Evolutionary conservation across 2,329 filamentous ascomycete genomes (phyloP).

Genomic region (Ceratocystis eucalypticola): DNA sequence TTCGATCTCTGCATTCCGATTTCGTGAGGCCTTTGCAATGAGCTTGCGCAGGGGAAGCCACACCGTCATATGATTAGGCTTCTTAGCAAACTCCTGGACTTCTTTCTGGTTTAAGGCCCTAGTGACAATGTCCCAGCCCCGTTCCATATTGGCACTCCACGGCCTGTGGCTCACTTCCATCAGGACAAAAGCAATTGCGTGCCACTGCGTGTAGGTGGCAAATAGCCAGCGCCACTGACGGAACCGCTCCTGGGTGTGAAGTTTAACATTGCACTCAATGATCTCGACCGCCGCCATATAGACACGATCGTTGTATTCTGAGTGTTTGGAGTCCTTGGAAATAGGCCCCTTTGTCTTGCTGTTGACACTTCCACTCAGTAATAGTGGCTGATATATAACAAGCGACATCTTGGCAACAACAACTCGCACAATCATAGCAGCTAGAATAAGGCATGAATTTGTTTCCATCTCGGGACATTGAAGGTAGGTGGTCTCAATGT

Average conservation of each 20-base stretch:
- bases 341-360: constrained; percentile 28
- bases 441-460: constrained; percentile 49
- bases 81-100: constrained; percentile 32
- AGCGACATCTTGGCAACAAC: constrained; percentile 69
- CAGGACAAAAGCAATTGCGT: constrained; percentile 37
- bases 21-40: constrained; percentile 38
- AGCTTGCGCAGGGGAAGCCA: constrained; percentile 43
- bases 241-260: constrained; percentile 44
- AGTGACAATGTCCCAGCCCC: constrained; percentile 36
- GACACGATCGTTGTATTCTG: constrained; percentile 51
- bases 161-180: constrained; percentile 35
- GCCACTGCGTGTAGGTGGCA: constrained; percentile 39
- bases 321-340: constrained; percentile 5
- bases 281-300: constrained; percentile 62
- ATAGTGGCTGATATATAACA: constrained; percentile 60
- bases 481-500: constrained; percentile 43
- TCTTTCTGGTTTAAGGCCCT: constrained; percentile 29
- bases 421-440: constrained; percentile 52
- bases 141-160: constrained; percentile 38
- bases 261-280: constrained; percentile 51
- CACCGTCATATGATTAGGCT: constrained; percentile 35
- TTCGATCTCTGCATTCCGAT: constrained; percentile 38
- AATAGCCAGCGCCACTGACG: constrained; percentile 38
- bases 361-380: constrained; percentile 46
- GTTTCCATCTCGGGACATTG: constrained; percentile 36